These are phyloP conservation scores for Leccinum fallax DNA, from an alignment of 1,284 basidiomycete genomes.

Conservation along the genomic window DNA sequence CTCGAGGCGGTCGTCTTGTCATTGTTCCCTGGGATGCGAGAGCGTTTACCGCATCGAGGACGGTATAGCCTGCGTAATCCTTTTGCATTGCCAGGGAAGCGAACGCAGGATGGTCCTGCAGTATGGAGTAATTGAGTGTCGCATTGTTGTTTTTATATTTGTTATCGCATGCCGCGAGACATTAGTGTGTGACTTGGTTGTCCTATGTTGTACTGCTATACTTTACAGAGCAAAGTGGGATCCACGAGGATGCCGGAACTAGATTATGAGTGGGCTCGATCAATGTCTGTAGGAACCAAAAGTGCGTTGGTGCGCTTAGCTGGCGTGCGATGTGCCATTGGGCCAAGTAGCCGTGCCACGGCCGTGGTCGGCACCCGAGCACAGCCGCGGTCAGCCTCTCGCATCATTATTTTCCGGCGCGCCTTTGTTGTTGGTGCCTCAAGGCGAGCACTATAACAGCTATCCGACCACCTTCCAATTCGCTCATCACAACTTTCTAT, in stretches of 20 bases:
- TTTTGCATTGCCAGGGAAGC: slow-evolving; percentile 25
- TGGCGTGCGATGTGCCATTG: not conserved
- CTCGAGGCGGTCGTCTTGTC: slow-evolving; percentile 62
- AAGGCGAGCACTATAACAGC: slow-evolving; percentile 25
- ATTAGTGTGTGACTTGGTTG: slow-evolving; percentile 1
- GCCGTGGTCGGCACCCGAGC: not conserved
- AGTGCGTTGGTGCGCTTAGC: not conserved
- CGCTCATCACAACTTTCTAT: not conserved
- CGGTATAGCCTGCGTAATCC: slow-evolving; percentile 54
- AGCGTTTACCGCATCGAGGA: slow-evolving; percentile 48
- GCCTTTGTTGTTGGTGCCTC: slow-evolving; percentile 21
- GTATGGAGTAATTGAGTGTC: slow-evolving; percentile 35
- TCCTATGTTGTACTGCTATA: slow-evolving; percentile 21
- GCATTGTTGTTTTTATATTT: slow-evolving; percentile 44
- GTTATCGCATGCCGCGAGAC: slow-evolving; percentile 14
- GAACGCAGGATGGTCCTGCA: slow-evolving; percentile 2
- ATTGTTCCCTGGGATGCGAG: slow-evolving; percentile 59
- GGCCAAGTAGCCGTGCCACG: not conserved
- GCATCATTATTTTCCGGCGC: not conserved
- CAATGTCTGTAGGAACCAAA: not conserved
- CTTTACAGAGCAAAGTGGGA: not conserved
- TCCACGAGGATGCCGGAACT: not conserved
- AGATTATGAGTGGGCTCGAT: not conserved
- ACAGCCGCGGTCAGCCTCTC: slow-evolving; percentile 1
- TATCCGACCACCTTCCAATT: not conserved